A percentile compares a stretch with the other conserved stretches of the same genome.
Conservation (phyloP, 495 filamentous ascomycete genomes). For the Neurospora sp. region DNA sequence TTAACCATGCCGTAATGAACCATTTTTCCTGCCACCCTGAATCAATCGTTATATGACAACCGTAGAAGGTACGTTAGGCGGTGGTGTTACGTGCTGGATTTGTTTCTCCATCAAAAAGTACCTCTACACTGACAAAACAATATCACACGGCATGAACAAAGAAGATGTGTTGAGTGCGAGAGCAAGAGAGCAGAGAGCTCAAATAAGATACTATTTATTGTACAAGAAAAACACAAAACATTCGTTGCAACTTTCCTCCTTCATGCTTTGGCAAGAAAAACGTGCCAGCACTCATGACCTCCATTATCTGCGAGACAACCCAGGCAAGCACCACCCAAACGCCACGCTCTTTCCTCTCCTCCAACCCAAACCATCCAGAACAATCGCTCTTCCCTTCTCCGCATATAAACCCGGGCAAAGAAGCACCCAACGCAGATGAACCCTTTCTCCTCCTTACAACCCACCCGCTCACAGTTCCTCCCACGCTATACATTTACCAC, state of each 20-base stretch:
- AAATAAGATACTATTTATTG: background rate
- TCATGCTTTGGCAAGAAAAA: background rate
- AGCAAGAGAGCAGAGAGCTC: background rate
- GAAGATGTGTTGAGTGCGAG: background rate
- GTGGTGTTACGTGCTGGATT: background rate
- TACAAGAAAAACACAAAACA: background rate
- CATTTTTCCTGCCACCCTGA: too few relatives aligned
- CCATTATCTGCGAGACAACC: background rate
- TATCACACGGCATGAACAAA: background rate
- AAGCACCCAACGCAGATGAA: background rate
- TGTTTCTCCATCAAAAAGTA: background rate
- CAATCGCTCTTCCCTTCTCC: background rate
- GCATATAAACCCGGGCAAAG: background rate
- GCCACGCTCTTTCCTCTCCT: background rate
- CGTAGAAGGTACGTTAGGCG: background rate
- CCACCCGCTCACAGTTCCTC: background rate
- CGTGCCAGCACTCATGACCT: background rate
- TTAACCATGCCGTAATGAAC: too few relatives aligned
- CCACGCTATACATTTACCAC: background rate
- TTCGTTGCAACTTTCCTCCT: background rate
- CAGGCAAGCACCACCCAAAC: background rate
- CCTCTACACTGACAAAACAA: background rate
- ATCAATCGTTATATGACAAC: background rate
- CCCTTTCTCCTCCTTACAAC: too few relatives aligned
- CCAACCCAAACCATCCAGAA: background rate